Evolutionary conservation across 805 yeast species (phyloP), one percentile per base, ranked within the genome.

Genomic region (Metschnikowia kofuensis): DNA sequence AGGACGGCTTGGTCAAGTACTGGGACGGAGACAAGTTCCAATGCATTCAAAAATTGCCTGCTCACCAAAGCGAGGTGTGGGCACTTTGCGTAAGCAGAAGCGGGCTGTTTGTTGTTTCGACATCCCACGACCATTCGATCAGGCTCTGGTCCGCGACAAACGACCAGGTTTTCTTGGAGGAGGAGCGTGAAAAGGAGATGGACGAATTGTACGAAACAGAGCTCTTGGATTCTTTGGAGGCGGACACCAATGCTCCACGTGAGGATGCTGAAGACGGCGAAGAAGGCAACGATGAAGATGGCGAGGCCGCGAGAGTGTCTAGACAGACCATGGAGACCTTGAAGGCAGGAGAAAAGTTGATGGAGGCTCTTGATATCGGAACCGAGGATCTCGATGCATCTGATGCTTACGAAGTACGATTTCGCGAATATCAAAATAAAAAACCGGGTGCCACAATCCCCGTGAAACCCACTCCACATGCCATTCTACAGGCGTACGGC

Each of bases 1-100:
- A 94, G 63, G 99, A 94, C 68, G 90, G 87, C 12, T 68, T 85
- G 51, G 79, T 94, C 48, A 94, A 94, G 68, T 90, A 89, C 67
- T 94, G 99, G 99, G 99, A 94, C 67, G 99, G 98, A 56, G 95
- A 88, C 60, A 94, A 94, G 68, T 94, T 94, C 66, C 97, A 89
- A 59, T 87, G 92, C 66, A 82, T 94, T 53, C 98, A 94, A 67
- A 88, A 86, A 60, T 74, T 94, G 31, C 77, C 82, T 5, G 79
- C 82, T 8, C 98, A 94, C 65, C 96, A 89, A 50, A 79, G 89
- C 49, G 98, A 94, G 69, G 95, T 94, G 26, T 94, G 98, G 99
- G 80, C 89, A 36, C 65, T 94, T 42, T 85, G 91, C n/a, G 78
- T 92, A 14, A 83, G 95, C 51, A 67, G 69, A 27, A 80, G 78